Evolutionary conservation across 2,329 filamentous ascomycete genomes (phyloP), one percentile per base, ranked within the genome.

Genomic region (Pyricularia sp.): DNA sequence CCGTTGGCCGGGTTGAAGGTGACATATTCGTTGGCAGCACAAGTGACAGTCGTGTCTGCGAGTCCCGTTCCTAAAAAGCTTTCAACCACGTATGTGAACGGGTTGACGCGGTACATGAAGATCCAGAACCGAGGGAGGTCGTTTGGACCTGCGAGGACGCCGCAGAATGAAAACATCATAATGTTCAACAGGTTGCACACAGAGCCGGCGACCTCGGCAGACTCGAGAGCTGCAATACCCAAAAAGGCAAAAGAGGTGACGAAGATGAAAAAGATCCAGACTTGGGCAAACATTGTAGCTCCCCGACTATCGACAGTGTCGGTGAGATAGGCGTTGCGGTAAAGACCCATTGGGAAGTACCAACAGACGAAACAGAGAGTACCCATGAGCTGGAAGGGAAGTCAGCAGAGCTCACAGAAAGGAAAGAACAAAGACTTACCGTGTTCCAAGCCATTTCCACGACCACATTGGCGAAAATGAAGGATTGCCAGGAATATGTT

Each of bases 361-460:
- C 89, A 93, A 73, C 85, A 78, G 66, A 87, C 79, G 69, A 82
- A 79, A 69, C 87, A 84, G 5, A 91, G 76, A 53, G 90, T 80
- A 82, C 68, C 90, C 85, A 1, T 91, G 76, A 0, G 79, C 60
- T 62, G 28, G 35, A 4, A 4, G 1, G 2, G 16, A 31, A 31
- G 57, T 28, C 5, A 60, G 57, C 57, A 59, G 12, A 9, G 55
- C 4, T 59, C 55, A 59, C 12, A 10, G 26, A 9, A n/a, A 4
- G 2, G 16, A 12, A 10, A 35, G 26, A 12, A 10, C n/a, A 28
- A 33, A 8, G 12, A 62, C 30, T 62, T 22, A 62, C 60, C 88
- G 68, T 96, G 73, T 96, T 91, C 87, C 90, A 96, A 0, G 91
- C 90, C 2, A 96, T 78, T 74, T 96, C 93, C 66, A 93, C 90